These are phyloP conservation scores for Penicillium simplicissimum DNA, from an alignment of 495 filamentous ascomycete species.

Conservation along the genomic window DNA sequence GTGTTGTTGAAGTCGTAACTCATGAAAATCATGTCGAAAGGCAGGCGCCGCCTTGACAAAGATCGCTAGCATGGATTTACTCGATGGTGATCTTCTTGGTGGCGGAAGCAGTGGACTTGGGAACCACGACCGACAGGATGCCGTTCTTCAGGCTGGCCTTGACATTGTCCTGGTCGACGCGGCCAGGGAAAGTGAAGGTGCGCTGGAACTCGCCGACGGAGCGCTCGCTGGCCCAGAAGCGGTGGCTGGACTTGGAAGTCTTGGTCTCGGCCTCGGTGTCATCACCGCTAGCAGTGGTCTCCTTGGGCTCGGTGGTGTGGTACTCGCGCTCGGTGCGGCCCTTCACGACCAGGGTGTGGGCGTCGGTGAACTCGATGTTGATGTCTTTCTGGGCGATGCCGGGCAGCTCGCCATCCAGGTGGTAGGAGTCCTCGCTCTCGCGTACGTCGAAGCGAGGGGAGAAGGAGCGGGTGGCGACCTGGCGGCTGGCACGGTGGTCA, in stretches of 20 bases:
- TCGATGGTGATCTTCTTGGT: conserved; percentile 61
- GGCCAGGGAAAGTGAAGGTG: conserved; percentile 74
- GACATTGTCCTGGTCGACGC: conserved; percentile 77
- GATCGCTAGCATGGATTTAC: conserved; percentile 34
- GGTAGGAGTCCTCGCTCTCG: conserved; percentile 69
- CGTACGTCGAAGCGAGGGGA: conserved; percentile 79
- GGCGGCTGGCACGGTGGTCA: conserved; percentile 35
- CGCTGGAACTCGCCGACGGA: conserved; percentile 80
- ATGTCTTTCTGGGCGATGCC: conserved; percentile 79
- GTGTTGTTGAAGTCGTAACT: conserved; percentile 7
- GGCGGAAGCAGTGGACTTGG: conserved; percentile 64
- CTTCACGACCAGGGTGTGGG: conserved; percentile 72
- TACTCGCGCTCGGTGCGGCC: conserved; percentile 58
- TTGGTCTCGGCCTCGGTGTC: conserved; percentile 31
- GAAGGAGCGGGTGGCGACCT: conserved; percentile 50
- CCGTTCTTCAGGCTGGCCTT: conserved; percentile 78
- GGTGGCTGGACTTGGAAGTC: conserved; percentile 38
- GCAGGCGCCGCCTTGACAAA: neutral
- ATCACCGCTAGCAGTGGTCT: conserved; percentile 47
- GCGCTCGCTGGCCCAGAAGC: conserved; percentile 86
- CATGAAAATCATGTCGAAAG: neutral
- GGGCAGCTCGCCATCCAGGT: conserved; percentile 87
- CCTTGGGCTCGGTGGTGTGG: conserved; percentile 50
- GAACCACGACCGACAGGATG: conserved; percentile 73
- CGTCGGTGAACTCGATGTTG: conserved; percentile 82